Evolutionary conservation across 1,139 yeast species (phyloP).

Genomic region (Blastobotrys aristatus): DNA sequence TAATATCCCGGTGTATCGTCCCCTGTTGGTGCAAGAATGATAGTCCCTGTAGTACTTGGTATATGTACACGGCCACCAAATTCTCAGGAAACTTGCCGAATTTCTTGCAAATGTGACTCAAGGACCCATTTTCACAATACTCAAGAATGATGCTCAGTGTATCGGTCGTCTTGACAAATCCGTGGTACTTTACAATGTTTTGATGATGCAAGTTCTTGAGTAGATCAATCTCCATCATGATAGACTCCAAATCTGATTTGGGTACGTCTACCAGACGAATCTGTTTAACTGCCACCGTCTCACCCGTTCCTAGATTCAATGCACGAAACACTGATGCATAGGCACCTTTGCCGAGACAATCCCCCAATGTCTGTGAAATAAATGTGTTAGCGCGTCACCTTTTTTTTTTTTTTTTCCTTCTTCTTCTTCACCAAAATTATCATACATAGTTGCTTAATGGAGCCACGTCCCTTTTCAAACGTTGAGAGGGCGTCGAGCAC

Average conservation of each 20-base stretch:
- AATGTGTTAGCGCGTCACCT: not conserved
- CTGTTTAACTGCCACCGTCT: conserved; percentile 81
- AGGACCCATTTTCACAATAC: conserved; percentile 82
- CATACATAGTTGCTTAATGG: conserved; percentile 21
- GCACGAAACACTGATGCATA: conserved; percentile 72
- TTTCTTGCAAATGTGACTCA: conserved; percentile 60
- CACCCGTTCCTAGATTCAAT: conserved; percentile 56
- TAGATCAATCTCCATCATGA: conserved; percentile 45
- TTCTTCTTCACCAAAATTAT: not conserved
- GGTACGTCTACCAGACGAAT: conserved; percentile 48
- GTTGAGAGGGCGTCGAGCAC: conserved; percentile 23
- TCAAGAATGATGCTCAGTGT: conserved; percentile 71
- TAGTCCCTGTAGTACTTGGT: conserved; percentile 72
- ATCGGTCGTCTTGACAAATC: conserved; percentile 67
- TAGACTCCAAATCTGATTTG: conserved; percentile 34
- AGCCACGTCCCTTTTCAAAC: conserved; percentile 17
- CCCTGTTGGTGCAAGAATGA: conserved; percentile 64
- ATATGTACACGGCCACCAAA: conserved; percentile 54
- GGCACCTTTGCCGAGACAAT: conserved; percentile 72
- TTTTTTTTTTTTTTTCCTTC: conserved; percentile 3
- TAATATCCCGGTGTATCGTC: conserved; percentile 72
- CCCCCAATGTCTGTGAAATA: conserved; percentile 39
- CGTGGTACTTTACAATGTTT: conserved; percentile 85
- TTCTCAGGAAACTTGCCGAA: conserved; percentile 53
- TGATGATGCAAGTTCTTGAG: conserved; percentile 71